Percentiles rank a stretch among this genome's conserved stretches.
Evolutionary conservation across 2,329 filamentous ascomycete species (phyloP).

Genomic region (Rhexocercosporidium sp.): DNA sequence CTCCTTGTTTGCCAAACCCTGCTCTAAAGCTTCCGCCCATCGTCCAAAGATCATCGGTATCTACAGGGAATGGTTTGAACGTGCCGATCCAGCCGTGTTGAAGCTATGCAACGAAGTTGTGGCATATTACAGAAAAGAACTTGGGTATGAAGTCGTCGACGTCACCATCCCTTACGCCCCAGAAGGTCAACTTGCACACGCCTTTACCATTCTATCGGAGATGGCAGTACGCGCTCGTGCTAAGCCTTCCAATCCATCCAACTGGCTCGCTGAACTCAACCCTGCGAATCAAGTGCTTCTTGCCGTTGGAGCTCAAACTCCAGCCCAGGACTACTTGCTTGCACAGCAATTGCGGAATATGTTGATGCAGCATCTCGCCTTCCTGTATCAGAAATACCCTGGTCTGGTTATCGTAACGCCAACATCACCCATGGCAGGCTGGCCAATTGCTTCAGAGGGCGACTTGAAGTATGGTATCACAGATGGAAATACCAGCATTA

Average conservation of each 20-base stretch:
- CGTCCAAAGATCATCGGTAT: constrained; percentile 69
- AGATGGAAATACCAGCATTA: constrained; percentile 74
- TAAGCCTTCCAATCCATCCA: constrained; percentile 14
- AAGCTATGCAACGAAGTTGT: constrained; percentile 66
- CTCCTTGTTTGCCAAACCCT: constrained; percentile 65
- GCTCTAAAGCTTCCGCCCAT: constrained; percentile 47
- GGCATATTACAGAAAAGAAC: constrained; percentile 57
- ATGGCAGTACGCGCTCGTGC: constrained; percentile 55
- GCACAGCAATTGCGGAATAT: constrained; percentile 75
- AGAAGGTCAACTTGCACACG: constrained; percentile 78
- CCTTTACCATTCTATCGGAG: constrained; percentile 77
- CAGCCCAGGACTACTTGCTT: constrained; percentile 72
- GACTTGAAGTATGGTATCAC: constrained; percentile 74
- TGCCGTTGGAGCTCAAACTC: constrained; percentile 65
- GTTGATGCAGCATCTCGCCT: constrained; percentile 78
- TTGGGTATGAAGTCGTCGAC: constrained; percentile 58
- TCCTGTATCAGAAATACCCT: constrained; percentile 71
- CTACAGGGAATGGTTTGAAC: constrained; percentile 70
- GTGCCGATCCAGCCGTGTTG: constrained; percentile 67
- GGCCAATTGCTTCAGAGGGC: constrained; percentile 60
- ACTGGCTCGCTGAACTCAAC: constrained; percentile 62
- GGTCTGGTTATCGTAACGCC: constrained; percentile 81
- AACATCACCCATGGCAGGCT: constrained; percentile 76
- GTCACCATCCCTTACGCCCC: constrained; percentile 69
- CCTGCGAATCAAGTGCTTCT: constrained; percentile 74